These are phyloP conservation scores for Coemansia sp. DNA, from an alignment of 192 early-diverging fungal species.

Conservation along the genomic window DNA sequence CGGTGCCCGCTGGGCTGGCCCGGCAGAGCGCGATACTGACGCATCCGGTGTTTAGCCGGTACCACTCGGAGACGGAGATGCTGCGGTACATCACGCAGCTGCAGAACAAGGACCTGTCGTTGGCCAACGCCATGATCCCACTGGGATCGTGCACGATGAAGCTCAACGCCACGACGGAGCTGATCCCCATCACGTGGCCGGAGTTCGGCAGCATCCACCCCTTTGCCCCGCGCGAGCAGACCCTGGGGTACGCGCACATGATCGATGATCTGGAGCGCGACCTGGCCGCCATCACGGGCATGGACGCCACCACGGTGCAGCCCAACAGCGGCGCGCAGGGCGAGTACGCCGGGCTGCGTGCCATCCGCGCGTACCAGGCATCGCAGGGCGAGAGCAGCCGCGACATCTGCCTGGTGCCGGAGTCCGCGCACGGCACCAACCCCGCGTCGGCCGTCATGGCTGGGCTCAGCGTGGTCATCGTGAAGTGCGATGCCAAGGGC, in stretches of 20 bases:
- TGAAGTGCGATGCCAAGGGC: constrained; percentile 91
- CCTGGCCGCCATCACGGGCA: constrained; percentile 89
- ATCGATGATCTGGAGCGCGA: constrained; percentile 87
- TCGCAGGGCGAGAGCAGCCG: constrained; percentile 81
- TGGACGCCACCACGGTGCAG: constrained; percentile 90
- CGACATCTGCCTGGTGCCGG: constrained; percentile 94
- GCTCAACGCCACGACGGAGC: constrained; percentile 98
- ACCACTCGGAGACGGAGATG: constrained; percentile 99
- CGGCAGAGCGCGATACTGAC: constrained; percentile 79
- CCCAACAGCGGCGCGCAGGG: constrained; percentile 99
- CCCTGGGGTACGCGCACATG: constrained; percentile 91
- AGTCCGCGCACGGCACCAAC: constrained; percentile 99
- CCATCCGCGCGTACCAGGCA: constrained; percentile 90
- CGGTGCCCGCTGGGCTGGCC: constrained; percentile 62
- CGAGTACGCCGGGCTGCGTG: constrained; percentile 96
- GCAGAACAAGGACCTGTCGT: constrained; percentile 97
- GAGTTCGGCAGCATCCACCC: constrained; percentile 96
- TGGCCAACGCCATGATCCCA: constrained; percentile 99
- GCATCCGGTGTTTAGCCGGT: constrained; percentile 92
- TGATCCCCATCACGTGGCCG: constrained; percentile 99
- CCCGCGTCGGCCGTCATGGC: constrained; percentile 98
- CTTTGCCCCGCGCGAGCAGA: constrained; percentile 92
- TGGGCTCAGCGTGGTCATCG: constrained; percentile 89
- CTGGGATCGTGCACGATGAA: constrained; percentile 99
- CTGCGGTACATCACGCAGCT: constrained; percentile 94